These are phyloP conservation scores for Sporormia fimetaria DNA, from an alignment of 495 filamentous ascomycete genomes.

Conservation along the genomic window DNA sequence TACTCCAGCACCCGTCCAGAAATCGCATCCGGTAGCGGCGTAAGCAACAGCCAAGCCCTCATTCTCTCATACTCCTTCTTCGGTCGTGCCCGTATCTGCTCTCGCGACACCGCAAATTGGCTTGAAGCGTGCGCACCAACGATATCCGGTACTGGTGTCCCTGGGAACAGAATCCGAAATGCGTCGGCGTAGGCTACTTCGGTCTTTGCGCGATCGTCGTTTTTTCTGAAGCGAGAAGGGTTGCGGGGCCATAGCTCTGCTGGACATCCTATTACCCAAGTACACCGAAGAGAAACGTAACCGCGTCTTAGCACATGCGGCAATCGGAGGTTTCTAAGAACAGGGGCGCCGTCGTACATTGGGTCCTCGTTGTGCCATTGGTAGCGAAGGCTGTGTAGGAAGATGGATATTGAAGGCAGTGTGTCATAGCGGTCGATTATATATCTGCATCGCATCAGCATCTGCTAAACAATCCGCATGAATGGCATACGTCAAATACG, in stretches of 20 bases:
- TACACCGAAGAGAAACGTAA: constrained; percentile 21
- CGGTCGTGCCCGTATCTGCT: constrained; percentile 11
- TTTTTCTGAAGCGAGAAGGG: background rate
- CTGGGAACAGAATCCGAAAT: constrained; percentile 17
- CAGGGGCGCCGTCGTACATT: constrained; percentile 26
- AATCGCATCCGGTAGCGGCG: constrained; percentile 16
- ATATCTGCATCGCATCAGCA: constrained; percentile 29
- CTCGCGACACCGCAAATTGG: constrained; percentile 25
- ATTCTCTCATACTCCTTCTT: constrained; percentile 18
- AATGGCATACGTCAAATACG: constrained; percentile 38
- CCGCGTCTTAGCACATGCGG: constrained; percentile 16
- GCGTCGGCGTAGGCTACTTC: constrained; percentile 16
- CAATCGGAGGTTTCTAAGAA: constrained; percentile 16
- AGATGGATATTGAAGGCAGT: constrained; percentile 48
- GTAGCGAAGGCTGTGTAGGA: constrained; percentile 50
- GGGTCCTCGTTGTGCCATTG: constrained; percentile 49
- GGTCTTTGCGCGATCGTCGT: constrained; percentile 20
- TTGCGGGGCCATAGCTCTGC: constrained; percentile 17
- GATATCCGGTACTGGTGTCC: constrained; percentile 10
- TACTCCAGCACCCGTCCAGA: constrained; percentile 23
- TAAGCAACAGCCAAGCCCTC: constrained; percentile 16
- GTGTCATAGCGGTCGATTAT: constrained; percentile 55
- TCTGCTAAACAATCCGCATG: background rate
- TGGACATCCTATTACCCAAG: constrained; percentile 26
- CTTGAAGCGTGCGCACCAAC: constrained; percentile 22